Conservation (phyloP, 139 green algal species). For the Coelastrella sp. region DNA sequence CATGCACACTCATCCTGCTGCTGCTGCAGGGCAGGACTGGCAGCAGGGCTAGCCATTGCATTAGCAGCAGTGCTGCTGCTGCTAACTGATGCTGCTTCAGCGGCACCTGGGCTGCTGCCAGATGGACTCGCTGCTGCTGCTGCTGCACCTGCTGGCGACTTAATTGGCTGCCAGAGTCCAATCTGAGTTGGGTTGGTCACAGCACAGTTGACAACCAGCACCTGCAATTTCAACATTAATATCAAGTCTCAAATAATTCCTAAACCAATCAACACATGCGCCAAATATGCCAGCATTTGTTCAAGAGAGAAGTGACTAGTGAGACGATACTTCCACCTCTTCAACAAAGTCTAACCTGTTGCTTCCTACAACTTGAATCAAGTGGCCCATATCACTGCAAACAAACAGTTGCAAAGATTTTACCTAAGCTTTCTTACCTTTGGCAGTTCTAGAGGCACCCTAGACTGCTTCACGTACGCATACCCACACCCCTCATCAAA, state of each 20-base stretch:
- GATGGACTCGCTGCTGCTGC: not conserved
- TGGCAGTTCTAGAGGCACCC: slow-evolving; percentile 67
- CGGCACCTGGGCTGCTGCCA: not conserved
- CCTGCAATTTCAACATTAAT: no score
- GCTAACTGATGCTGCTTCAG: slow-evolving; percentile 2
- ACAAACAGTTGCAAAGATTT: no score
- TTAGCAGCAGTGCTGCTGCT: not conserved
- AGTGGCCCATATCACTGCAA: not conserved
- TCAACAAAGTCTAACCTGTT: no score
- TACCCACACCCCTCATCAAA: slow-evolving; percentile 83
- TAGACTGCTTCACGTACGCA: slow-evolving; percentile 74
- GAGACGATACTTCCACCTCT: no score
- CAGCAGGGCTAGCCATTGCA: no score
- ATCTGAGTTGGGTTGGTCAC: slow-evolving; percentile 61
- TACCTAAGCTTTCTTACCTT: slow-evolving; percentile 1
- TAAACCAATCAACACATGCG: no score
- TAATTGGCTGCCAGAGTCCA: slow-evolving; percentile 70
- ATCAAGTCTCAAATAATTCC: no score
- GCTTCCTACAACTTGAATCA: no score
- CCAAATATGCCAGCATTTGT: no score
- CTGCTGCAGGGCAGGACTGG: not conserved
- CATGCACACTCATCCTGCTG: slow-evolving; percentile 25
- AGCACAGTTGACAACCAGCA: slow-evolving; percentile 79
- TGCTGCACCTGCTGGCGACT: not conserved
- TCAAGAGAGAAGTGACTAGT: no score